Base-by-base conservation (phyloP, 306 rosid species). In the Phaseolus lunatus region DNA sequence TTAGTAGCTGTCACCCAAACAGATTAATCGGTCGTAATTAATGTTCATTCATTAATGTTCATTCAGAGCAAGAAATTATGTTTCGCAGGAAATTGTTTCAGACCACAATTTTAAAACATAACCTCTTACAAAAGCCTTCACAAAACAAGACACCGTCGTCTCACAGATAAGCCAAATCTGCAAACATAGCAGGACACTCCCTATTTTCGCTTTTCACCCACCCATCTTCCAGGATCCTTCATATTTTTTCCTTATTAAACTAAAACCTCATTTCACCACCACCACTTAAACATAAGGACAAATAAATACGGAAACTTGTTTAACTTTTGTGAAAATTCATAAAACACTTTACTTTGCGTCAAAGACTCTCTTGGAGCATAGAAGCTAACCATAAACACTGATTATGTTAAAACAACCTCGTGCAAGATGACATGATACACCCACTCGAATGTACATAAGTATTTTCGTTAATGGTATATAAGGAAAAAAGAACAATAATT, bases 41-140 rank as follows among this genome's bases (percentile, higher is more conserved):
- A 62, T 61, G 61, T 18, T 75, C 22, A 20, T 54, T 72, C 78
- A 52, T 44, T 63, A 75, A 62, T 61, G 61, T 18, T 75, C 22
- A 20, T 54, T 72, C 78, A 52, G 53, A 14, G 5, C 5, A 15
- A 44, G 22, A 62, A 33, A 67, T 45, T 15, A 43, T 24, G 18
- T 69, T 70, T 35, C 49, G 57, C 12, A 75, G 73, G 39, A 58
- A 47, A 15, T n/a, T n/a, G n/a, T n/a, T n/a, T n/a, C n/a, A n/a
- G n/a, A n/a, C n/a, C n/a, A n/a, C 35, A 4, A 31, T 4, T 31
- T 31, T 5, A 4, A 0, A 31, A 7, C 35, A 31, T 5, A 31
- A 31, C 2, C 27, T 24, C n/a, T n/a, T n/a, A n/a, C n/a, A n/a
- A n/a, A n/a, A n/a, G 50, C 18, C 37, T 27, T 14, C 5, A 5